Percentiles rank a stretch among this genome's conserved stretches.
phyloP scores from a whole-genome alignment of 495 filamentous ascomycete genomes.

The Neurospora tetraspora region DNA sequence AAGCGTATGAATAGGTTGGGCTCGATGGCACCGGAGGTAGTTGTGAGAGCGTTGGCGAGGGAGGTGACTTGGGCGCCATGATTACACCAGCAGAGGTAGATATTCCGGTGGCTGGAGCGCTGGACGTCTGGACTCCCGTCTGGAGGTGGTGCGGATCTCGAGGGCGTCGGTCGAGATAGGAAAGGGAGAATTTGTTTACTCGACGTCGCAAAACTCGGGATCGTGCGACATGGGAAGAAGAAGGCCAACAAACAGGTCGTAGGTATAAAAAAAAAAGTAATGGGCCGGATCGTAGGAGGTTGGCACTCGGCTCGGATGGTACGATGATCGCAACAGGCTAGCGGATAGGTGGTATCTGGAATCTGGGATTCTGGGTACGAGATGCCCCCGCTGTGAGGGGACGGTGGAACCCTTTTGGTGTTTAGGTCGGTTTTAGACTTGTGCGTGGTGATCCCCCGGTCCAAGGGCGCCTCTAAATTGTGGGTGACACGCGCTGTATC shows the following conservation, averaged over 20 bases:
- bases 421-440: neutral
- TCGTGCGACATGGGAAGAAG: neutral
- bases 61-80: constrained; percentile 22
- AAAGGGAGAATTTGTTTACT: neutral
- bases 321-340: neutral
- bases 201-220: neutral
- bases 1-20: constrained; percentile 51
- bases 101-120: neutral
- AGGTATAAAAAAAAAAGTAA: neutral
- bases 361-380: neutral
- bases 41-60: constrained; percentile 37
- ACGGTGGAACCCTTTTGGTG: neutral
- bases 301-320: neutral
- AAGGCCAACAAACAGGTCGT: neutral
- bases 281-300: constrained; percentile 1
- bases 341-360: neutral
- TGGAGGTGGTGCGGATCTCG: neutral
- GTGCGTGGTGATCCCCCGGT: neutral
- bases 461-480: neutral
- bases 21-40: constrained; percentile 45
- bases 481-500: neutral
- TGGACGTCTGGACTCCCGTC: neutral
- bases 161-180: neutral
- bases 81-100: neutral
- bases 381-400: neutral